Percentiles rank a stretch among this genome's conserved stretches.
Conservation (phyloP, 148 eudicot genomes). For the Rhododendron simsii region DNA sequence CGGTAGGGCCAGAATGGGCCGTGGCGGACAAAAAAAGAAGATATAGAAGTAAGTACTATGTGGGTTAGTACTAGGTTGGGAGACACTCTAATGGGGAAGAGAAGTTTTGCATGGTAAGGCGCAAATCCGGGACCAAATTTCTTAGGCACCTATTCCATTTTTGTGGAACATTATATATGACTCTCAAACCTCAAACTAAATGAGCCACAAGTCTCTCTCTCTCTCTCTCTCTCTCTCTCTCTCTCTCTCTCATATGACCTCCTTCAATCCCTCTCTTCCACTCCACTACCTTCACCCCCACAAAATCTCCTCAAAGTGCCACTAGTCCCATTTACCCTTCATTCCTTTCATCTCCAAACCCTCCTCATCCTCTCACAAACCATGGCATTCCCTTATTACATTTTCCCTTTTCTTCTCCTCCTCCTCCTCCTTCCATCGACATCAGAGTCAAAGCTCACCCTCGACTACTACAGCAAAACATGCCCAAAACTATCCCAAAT, state of each 20-base stretch:
- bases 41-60: too few species aligned
- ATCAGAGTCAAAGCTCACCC: conserved; percentile 14
- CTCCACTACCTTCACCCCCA: background rate
- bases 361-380: background rate
- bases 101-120: background rate
- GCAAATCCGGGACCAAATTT: background rate
- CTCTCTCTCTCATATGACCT: conserved; percentile 3
- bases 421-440: conserved; percentile 9
- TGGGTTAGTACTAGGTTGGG: too few species aligned
- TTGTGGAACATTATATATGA: background rate
- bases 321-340: background rate
- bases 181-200: background rate
- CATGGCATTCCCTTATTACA: conserved; percentile 8
- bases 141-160: background rate
- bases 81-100: background rate
- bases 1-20: too few species aligned
- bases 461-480: conserved; percentile 43
- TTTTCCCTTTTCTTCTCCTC: background rate
- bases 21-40: too few species aligned
- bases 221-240: background rate
- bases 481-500: conserved; percentile 40
- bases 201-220: background rate
- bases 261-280: conserved; percentile 36
- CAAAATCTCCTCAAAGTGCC: background rate
- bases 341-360: background rate